Percentiles rank a stretch among this genome's conserved stretches.
phyloP scores from a whole-genome alignment of 2,329 filamentous ascomycete species.

The Paramyrothecium roridum region DNA sequence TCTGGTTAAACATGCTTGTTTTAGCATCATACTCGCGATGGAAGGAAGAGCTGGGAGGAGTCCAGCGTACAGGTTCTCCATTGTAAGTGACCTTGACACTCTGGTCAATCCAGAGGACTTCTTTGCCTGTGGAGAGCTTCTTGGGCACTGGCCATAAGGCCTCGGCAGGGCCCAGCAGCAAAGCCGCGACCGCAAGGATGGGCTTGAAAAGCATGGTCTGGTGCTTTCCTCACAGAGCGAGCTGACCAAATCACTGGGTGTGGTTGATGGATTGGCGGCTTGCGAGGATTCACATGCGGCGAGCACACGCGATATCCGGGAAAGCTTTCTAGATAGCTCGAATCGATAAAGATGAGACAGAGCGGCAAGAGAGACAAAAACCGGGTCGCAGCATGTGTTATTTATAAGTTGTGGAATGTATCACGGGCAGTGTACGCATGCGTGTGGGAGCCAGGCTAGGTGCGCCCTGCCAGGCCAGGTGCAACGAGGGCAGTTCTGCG shows the following conservation, averaged over 20 bases:
- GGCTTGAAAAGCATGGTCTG: constrained; percentile 23
- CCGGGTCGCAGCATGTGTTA: background rate
- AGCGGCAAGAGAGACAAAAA: background rate
- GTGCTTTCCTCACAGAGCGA: background rate
- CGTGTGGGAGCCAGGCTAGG: background rate
- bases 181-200: constrained; percentile 33
- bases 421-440: background rate
- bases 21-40: constrained; percentile 22
- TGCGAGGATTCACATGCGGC: too few species aligned
- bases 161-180: constrained; percentile 36
- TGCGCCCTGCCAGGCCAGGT: background rate
- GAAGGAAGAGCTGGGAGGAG: constrained; percentile 23
- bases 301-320: too few species aligned
- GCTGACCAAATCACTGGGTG: background rate
- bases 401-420: background rate
- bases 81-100: constrained; percentile 56
- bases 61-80: constrained; percentile 51
- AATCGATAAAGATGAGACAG: background rate
- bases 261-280: too few species aligned
- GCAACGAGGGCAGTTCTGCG: background rate
- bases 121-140: constrained; percentile 47
- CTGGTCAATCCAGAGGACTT: constrained; percentile 50
- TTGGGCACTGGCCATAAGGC: constrained; percentile 58
- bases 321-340: background rate
- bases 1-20: constrained; percentile 34